Percentiles rank a stretch among this genome's conserved stretches.
phyloP scores from a whole-genome alignment of 1,284 basidiomycete species.

The Cryptococcus sp. region DNA sequence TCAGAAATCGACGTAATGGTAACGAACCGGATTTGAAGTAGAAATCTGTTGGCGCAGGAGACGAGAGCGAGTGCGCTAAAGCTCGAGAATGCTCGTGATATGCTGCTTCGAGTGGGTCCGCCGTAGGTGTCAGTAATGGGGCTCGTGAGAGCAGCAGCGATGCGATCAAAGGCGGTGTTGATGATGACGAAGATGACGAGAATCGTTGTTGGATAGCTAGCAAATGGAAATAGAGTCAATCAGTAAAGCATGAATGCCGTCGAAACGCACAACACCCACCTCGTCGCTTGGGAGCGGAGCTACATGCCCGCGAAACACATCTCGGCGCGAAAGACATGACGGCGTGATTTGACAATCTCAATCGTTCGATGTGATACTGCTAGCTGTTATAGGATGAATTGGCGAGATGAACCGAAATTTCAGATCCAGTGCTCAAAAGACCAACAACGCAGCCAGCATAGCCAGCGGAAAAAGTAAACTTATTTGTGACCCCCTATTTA shows the following conservation, averaged over 20 bases:
- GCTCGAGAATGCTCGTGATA: slow-evolving; percentile 85
- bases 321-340: slow-evolving; percentile 19
- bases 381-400: neutral
- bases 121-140: slow-evolving; percentile 76
- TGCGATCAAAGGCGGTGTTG: slow-evolving; percentile 44
- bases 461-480: too few relatives aligned
- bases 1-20: slow-evolving; percentile 75
- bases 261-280: slow-evolving; percentile 4
- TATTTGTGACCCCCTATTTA: too few relatives aligned
- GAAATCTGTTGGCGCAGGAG: slow-evolving; percentile 85
- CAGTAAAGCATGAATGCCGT: too few relatives aligned
- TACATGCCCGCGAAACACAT: slow-evolving; percentile 8
- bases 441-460: too few relatives aligned
- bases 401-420: slow-evolving; percentile 3
- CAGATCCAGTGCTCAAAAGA: neutral
- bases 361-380: neutral
- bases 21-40: slow-evolving; percentile 94
- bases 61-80: slow-evolving; percentile 79
- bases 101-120: slow-evolving; percentile 74
- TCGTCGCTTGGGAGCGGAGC: slow-evolving; percentile 6
- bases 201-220: slow-evolving; percentile 10
- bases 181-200: slow-evolving; percentile 21
- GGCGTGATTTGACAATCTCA: neutral
- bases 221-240: too few relatives aligned
- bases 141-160: slow-evolving; percentile 77